Base-by-base conservation (phyloP, 768 basidiomycete species). In the Termitomyces sp. region DNA sequence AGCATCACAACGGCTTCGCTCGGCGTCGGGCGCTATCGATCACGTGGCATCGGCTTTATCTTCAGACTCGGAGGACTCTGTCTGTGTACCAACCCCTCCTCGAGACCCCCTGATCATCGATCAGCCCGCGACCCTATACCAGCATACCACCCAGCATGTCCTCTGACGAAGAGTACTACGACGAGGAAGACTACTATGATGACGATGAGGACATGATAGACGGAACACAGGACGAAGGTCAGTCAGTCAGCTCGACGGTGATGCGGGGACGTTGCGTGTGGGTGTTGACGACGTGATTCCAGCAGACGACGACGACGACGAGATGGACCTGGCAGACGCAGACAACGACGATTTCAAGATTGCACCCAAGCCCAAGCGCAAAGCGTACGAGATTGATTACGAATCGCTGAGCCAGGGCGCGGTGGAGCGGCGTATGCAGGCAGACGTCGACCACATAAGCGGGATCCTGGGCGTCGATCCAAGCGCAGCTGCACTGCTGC, bases 391-490 rank as follows among this genome's bases (percentile, higher is more conserved):
- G 68, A 85, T 97, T 46, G 88, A 92, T n/a, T 91, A 87, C 71
- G 86, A 90, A 60, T 82, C 89, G 13, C 84, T 96, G 55, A 84
- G 83, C 58, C 86, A 92, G 69, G 67, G 75, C 6, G 85, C 87
- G 24, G 86, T 99, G 56, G 88, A 91, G 79, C 84, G 82, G 65
- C 84, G 87, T 66, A 94, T 97, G 85, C 77, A 80, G 61, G 72
- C 77, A 57, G 92, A 96, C 68, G 79, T 94, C 48, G 91, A 92
- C n/a, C 87, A 95, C 73, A 91, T 98, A 63, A 84, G 87, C 67
- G 87, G 88, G 22, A 89, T 98, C 65, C 87, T 96, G 36, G 92
- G 93, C 32, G 88, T 96, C 54, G 90, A 96, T 63, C 95, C 96
- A 70, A 83, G 84, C 67, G 83, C 83, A 2, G 95, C 95, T 4